Evolutionary conservation across 2,329 filamentous ascomycete species (phyloP).

Genomic region (Cladosporium sp.): DNA sequence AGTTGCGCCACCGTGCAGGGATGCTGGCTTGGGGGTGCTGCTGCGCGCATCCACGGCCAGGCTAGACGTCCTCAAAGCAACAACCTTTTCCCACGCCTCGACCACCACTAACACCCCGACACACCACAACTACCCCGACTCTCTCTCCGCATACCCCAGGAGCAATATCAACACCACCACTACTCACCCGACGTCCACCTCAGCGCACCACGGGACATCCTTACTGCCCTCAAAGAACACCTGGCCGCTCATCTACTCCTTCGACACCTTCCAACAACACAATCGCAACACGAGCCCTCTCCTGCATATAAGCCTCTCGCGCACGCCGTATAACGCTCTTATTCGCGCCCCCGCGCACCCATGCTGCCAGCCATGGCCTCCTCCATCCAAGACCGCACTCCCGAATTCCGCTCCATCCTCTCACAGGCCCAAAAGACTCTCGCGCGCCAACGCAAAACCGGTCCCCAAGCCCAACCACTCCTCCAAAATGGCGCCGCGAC

Average conservation of each 20-base stretch:
- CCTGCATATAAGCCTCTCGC: background rate
- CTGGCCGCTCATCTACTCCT: slow-evolving; percentile 7
- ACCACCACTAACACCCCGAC: background rate
- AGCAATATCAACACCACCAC: background rate
- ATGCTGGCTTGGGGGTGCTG: background rate
- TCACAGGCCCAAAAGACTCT: slow-evolving; percentile 71
- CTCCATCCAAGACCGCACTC: slow-evolving; percentile 94
- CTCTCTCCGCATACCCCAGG: slow-evolving; percentile 3
- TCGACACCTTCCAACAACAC: background rate
- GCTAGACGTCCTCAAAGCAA: background rate
- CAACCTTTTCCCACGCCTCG: background rate
- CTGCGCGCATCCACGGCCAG: background rate
- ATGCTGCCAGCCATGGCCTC: slow-evolving; percentile 50
- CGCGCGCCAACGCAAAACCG: slow-evolving; percentile 69
- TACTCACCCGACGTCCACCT: background rate
- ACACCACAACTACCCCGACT: background rate
- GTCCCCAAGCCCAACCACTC: slow-evolving; percentile 74
- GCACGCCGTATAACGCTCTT: background rate
- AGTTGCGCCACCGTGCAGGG: slow-evolving; percentile 13
- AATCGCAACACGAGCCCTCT: background rate
- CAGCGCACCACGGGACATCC: background rate
- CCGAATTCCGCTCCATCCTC: slow-evolving; percentile 92
- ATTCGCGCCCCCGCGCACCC: slow-evolving; percentile 18
- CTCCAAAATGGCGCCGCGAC: slow-evolving; percentile 60
- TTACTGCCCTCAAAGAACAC: slow-evolving; percentile 12